Conservation (phyloP, 1,284 basidiomycete genomes). For the Ceratobasidium sp. region DNA sequence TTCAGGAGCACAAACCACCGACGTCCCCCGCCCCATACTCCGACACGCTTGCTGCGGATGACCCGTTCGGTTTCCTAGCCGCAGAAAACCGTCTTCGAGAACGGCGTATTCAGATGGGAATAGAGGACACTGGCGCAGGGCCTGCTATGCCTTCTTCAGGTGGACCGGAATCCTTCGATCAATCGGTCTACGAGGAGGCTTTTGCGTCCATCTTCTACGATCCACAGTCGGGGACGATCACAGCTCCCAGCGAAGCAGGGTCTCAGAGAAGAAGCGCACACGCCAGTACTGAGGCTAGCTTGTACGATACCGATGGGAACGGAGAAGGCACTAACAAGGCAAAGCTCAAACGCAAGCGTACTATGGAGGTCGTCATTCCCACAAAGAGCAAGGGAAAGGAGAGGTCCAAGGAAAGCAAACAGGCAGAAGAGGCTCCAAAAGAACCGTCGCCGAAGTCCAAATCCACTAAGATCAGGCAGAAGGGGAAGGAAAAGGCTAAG, state of each 20-base stretch:
- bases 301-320: slow-evolving; percentile 18
- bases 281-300: slow-evolving; percentile 1
- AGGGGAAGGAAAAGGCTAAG: background rate
- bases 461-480: background rate
- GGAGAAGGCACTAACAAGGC: background rate
- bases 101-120: slow-evolving; percentile 1
- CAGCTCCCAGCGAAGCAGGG: background rate
- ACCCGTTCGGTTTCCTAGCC: slow-evolving; percentile 31
- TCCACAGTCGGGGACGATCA: background rate
- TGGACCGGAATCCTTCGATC: slow-evolving; percentile 4
- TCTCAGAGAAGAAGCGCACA: background rate
- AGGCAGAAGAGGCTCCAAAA: background rate
- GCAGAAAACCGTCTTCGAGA: slow-evolving; percentile 22
- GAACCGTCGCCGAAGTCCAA: background rate
- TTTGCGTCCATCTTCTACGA: slow-evolving; percentile 26
- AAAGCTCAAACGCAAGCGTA: slow-evolving; percentile 15
- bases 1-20: slow-evolving; percentile 7
- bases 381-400: slow-evolving; percentile 17
- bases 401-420: background rate
- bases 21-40: slow-evolving; percentile 29
- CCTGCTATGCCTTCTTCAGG: slow-evolving; percentile 13
- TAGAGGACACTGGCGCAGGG: background rate
- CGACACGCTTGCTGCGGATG: slow-evolving; percentile 21
- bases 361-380: slow-evolving; percentile 30
- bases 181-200: slow-evolving; percentile 26